These are phyloP conservation scores for Magnusiomyces clavatus DNA, from an alignment of 1,139 yeast genomes.

Conservation along the genomic window DNA sequence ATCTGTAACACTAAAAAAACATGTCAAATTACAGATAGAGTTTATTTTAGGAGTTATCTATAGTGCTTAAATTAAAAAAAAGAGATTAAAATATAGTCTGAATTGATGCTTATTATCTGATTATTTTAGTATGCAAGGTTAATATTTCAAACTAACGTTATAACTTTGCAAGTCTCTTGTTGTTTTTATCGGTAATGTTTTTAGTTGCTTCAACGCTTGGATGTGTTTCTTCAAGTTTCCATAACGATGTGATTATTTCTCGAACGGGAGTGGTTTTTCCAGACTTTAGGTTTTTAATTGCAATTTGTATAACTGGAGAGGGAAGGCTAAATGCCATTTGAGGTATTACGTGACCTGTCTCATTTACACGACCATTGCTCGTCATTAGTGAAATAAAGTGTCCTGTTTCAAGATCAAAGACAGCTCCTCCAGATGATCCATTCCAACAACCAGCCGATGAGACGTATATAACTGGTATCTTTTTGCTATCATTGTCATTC, in stretches of 20 bases:
- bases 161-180: constrained; percentile 4
- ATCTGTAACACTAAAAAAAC: background rate
- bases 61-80: too few relatives aligned
- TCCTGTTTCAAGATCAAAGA: constrained; percentile 33
- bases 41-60: background rate
- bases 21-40: background rate
- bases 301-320: constrained; percentile 23
- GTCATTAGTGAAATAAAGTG: constrained; percentile 52
- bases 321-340: constrained; percentile 42
- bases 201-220: constrained; percentile 1
- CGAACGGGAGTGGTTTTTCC: constrained; percentile 1
- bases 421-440: constrained; percentile 70
- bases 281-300: constrained; percentile 18
- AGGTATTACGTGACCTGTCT: constrained; percentile 38
- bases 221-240: constrained; percentile 14
- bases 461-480: constrained; percentile 37
- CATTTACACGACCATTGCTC: constrained; percentile 46
- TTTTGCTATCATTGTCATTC: background rate
- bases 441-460: constrained; percentile 66
- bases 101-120: too few relatives aligned
- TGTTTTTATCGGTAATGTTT: constrained; percentile 5
- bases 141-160: background rate
- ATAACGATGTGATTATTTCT: constrained; percentile 6
- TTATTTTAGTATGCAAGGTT: background rate
- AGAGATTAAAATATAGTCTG: too few relatives aligned